Conservation (phyloP, 2,329 filamentous ascomycete species). For the Microascus cirrosus region DNA sequence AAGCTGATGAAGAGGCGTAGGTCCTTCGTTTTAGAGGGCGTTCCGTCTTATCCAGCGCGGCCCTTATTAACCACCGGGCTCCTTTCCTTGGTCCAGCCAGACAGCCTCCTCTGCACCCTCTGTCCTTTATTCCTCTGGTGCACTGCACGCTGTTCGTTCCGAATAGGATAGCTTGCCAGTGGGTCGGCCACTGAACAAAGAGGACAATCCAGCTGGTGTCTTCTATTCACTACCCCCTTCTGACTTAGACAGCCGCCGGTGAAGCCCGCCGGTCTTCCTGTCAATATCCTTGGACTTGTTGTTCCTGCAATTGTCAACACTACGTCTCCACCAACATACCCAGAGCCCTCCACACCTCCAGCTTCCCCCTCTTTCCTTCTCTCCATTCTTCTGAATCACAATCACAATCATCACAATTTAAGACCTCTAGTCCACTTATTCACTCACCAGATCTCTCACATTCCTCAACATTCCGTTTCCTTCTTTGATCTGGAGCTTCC, state of each 20-base stretch:
- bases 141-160: not conserved
- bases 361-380: not conserved
- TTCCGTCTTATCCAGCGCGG: not conserved
- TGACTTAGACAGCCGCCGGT: not conserved
- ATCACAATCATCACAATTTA: not conserved
- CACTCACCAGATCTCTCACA: not conserved
- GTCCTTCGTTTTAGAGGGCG: not conserved
- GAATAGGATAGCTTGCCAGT: not conserved
- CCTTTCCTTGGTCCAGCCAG: not conserved
- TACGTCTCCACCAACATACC: not conserved
- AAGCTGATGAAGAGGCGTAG: too few species aligned
- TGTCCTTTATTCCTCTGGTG: not conserved
- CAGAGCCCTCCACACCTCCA: not conserved
- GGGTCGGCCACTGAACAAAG: not conserved
- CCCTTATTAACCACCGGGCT: not conserved
- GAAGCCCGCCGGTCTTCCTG: not conserved
- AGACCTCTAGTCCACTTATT: not conserved
- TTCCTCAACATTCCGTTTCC: not conserved
- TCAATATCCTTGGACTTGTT: not conserved
- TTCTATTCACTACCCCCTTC: not conserved
- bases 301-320: not conserved
- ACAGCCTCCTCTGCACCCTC: not conserved
- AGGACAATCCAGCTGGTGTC: constrained; percentile 8
- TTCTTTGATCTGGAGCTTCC: not conserved
- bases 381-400: not conserved